Evolutionary conservation across 1,284 basidiomycete genomes (phyloP).

Genomic region (Neonothopanus nambi): DNA sequence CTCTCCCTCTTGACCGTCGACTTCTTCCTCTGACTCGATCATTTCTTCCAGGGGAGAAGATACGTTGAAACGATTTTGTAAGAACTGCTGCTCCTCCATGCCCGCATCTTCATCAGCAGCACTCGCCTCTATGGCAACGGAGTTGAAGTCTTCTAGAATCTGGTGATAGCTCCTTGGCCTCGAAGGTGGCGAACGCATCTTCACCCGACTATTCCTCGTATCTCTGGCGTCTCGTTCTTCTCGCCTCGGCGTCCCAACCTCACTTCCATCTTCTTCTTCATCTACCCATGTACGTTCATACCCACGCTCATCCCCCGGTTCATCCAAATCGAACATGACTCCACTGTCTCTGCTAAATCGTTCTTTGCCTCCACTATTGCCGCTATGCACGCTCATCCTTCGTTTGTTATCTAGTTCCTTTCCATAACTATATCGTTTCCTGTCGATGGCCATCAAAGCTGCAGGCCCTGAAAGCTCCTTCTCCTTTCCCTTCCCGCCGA

Average conservation of each 20-base stretch:
- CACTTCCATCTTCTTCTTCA: constrained; percentile 8
- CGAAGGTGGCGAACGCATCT: constrained; percentile 30
- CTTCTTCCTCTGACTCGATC: constrained; percentile 23
- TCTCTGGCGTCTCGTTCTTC: neutral
- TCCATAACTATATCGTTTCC: constrained; percentile 8
- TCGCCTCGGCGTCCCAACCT: neutral
- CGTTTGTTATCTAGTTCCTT: neutral
- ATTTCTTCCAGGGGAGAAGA: constrained; percentile 29
- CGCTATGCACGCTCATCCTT: neutral
- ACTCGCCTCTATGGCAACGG: constrained; percentile 21
- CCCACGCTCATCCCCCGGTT: constrained; percentile 13
- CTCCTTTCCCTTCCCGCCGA: constrained; percentile 2
- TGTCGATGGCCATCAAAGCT: constrained; percentile 14
- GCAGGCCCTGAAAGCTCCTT: constrained; percentile 5
- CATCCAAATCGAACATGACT: constrained; percentile 5
- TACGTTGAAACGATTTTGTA: neutral
- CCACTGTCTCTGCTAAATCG: constrained; percentile 2
- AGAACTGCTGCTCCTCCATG: neutral
- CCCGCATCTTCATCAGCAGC: constrained; percentile 2
- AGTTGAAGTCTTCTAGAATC: constrained; percentile 62
- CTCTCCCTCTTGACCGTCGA: constrained; percentile 18
- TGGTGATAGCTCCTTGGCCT: constrained; percentile 64
- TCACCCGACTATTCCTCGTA: constrained; percentile 17
- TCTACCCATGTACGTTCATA: constrained; percentile 15
- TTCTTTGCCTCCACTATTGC: neutral